phyloP scores from a whole-genome alignment of 306 rosid species.

The Castanopsis chinensis region DNA sequence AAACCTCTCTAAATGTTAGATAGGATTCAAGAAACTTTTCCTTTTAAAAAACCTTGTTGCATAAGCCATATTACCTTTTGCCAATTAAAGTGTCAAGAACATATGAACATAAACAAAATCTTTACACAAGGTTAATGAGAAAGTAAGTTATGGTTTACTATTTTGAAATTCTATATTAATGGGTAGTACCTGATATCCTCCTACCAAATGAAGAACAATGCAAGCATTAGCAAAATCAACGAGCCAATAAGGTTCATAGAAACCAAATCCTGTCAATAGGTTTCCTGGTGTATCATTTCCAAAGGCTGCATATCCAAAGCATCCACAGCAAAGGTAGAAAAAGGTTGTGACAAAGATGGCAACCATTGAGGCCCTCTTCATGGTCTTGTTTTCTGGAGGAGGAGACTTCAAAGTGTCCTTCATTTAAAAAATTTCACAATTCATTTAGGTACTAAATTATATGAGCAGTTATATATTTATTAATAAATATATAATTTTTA shows the following conservation, averaged over 20 bases:
- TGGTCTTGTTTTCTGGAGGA: conserved; percentile 65
- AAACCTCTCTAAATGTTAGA: too few species aligned
- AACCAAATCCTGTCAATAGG: conserved; percentile 62
- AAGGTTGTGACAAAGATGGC: conserved; percentile 45
- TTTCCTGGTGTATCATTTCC: conserved; percentile 69
- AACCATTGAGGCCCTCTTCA: conserved; percentile 59
- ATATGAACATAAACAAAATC: too few species aligned
- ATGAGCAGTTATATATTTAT: not conserved
- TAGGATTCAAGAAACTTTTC: too few species aligned
- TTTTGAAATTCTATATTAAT: not conserved
- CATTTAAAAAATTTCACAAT: conserved; percentile 14
- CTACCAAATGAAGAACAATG: conserved; percentile 72
- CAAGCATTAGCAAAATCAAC: conserved; percentile 66
- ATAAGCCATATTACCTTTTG: too few species aligned
- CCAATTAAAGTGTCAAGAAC: too few species aligned
- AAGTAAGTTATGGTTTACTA: too few species aligned
- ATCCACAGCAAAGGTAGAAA: conserved; percentile 70
- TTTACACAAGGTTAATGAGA: too few species aligned
- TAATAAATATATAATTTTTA: not conserved
- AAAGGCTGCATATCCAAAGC: conserved; percentile 80
- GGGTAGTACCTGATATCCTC: conserved; percentile 70
- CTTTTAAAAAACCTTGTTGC: too few species aligned
- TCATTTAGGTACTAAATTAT: conserved; percentile 5
- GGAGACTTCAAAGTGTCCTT: conserved; percentile 89
- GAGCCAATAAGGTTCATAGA: conserved; percentile 54